Conservation (phyloP, 495 filamentous ascomycete species). For the Podospora bellae-mahoneyi region DNA sequence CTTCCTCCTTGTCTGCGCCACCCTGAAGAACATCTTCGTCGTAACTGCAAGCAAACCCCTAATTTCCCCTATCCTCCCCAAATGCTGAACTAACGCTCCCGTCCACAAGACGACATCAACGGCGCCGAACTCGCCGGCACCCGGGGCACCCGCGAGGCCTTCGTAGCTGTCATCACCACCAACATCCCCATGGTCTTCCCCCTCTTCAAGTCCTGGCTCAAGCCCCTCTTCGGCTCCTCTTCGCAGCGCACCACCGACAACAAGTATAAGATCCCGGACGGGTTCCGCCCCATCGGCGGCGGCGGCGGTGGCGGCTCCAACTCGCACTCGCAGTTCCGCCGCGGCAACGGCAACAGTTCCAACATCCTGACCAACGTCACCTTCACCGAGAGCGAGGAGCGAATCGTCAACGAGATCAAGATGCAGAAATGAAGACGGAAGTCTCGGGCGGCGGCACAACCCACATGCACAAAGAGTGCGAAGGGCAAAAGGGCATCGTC, state of each 20-base stretch:
- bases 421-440: slow-evolving; percentile 9
- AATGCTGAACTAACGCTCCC: too few relatives aligned
- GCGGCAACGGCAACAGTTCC: neutral
- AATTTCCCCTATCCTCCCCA: slow-evolving; percentile 18
- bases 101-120: slow-evolving; percentile 37
- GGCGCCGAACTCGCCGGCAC: slow-evolving; percentile 46
- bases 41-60: slow-evolving; percentile 21
- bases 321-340: neutral
- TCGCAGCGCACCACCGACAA: slow-evolving; percentile 9
- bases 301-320: slow-evolving; percentile 11
- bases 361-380: slow-evolving; percentile 17
- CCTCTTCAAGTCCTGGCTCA: slow-evolving; percentile 44
- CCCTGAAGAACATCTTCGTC: slow-evolving; percentile 48
- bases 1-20: slow-evolving; percentile 50
- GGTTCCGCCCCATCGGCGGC: slow-evolving; percentile 19
- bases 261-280: slow-evolving; percentile 11
- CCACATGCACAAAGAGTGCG: neutral
- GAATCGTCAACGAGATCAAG: slow-evolving; percentile 16
- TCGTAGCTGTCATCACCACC: slow-evolving; percentile 50
- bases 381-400: slow-evolving; percentile 20
- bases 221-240: slow-evolving; percentile 32
- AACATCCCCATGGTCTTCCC: slow-evolving; percentile 56
- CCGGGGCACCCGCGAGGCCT: slow-evolving; percentile 53
- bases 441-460: too few relatives aligned
- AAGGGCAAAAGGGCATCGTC: slow-evolving; percentile 10